Evolutionary conservation across 2,329 filamentous ascomycete species (phyloP).

Genomic region (Calonectria multiphialidica): DNA sequence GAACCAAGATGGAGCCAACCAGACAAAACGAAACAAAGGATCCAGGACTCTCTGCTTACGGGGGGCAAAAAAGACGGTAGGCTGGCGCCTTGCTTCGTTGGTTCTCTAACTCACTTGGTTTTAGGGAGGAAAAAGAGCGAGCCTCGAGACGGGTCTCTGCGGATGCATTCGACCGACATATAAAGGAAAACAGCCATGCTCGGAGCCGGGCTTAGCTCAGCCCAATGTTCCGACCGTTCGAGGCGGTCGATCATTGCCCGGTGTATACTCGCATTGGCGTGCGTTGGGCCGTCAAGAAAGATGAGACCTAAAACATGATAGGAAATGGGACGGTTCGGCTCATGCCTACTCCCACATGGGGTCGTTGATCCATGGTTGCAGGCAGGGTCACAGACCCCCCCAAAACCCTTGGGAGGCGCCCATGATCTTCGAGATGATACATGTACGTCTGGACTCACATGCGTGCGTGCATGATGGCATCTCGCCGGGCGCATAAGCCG

Average conservation of each 20-base stretch:
- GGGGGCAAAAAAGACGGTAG: background rate
- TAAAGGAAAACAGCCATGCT: background rate
- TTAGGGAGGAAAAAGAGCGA: background rate
- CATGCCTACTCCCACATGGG: conserved; percentile 2
- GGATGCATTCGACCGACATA: background rate
- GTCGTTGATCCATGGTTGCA: background rate
- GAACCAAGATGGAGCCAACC: background rate
- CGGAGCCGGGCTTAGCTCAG: conserved; percentile 6
- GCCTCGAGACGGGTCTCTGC: background rate
- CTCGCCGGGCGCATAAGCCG: background rate
- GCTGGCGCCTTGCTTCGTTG: conserved; percentile 1
- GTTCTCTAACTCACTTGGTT: background rate
- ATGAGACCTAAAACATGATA: conserved; percentile 8
- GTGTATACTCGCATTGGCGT: conserved; percentile 7
- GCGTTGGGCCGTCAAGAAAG: background rate
- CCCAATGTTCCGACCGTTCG: conserved; percentile 11
- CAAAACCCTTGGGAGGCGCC: background rate
- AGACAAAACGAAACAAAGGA: background rate
- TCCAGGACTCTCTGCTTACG: background rate
- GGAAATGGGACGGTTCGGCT: conserved; percentile 2
- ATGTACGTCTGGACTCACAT: background rate
- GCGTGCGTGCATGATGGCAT: background rate
- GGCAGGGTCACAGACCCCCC: conserved; percentile 7
- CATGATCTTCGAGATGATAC: background rate
- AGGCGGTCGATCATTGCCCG: conserved; percentile 17